Evolutionary conservation across 176 grass and related monocot species (phyloP).

Genomic region (Cymbopogon citratus): DNA sequence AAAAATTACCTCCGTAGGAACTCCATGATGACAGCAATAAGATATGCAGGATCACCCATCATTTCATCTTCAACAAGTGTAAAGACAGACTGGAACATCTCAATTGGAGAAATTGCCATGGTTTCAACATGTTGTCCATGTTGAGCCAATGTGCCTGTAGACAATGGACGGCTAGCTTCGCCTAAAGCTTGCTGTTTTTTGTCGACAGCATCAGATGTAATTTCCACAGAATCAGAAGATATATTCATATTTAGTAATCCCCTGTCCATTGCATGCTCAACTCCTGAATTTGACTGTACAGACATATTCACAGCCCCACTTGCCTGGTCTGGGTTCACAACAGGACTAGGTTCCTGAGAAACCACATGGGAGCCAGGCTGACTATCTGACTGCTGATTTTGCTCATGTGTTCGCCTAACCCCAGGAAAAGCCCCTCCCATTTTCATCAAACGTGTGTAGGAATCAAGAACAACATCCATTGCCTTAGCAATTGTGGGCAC

Average conservation of each 20-base stretch:
- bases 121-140: slow-evolving; percentile 45
- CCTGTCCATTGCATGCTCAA: slow-evolving; percentile 29
- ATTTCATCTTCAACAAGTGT: slow-evolving; percentile 88
- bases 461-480: slow-evolving; percentile 85
- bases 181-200: slow-evolving; percentile 43
- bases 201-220: slow-evolving; percentile 17
- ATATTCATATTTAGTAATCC: slow-evolving; percentile 31
- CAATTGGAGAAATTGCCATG: slow-evolving; percentile 72
- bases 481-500: slow-evolving; percentile 59
- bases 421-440: slow-evolving; percentile 37
- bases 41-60: slow-evolving; percentile 79
- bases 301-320: slow-evolving; percentile 28
- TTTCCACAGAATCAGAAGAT: slow-evolving; percentile 58
- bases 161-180: slow-evolving; percentile 42
- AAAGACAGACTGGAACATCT: slow-evolving; percentile 88
- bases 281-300: slow-evolving; percentile 32
- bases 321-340: slow-evolving; percentile 28
- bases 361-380: slow-evolving; percentile 27
- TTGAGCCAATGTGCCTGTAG: slow-evolving; percentile 47
- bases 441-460: slow-evolving; percentile 70
- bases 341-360: slow-evolving; percentile 29
- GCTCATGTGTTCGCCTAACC: slow-evolving; percentile 44
- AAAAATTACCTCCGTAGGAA: slow-evolving; percentile 68
- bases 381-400: slow-evolving; percentile 43
- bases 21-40: slow-evolving; percentile 75